Evolutionary conservation across 768 basidiomycete species (phyloP).

Genomic region (Boletus reticulatus): DNA sequence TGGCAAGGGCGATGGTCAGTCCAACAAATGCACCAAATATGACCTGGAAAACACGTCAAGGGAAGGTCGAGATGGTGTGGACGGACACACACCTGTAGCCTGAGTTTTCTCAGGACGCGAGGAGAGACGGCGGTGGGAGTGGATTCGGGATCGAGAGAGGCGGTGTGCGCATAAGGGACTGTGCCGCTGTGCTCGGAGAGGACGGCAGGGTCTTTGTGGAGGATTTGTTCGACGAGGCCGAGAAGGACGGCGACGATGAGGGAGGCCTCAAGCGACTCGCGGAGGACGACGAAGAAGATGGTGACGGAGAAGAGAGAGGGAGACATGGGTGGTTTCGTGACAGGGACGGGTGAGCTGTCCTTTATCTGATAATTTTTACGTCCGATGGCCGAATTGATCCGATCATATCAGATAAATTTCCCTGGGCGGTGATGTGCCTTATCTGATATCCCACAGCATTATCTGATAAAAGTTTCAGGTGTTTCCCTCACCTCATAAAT

Average conservation of each 20-base stretch:
- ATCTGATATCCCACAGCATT: neutral
- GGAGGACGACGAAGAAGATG: constrained; percentile 96
- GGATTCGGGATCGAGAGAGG: constrained; percentile 12
- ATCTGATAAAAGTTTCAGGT: neutral
- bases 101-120: constrained; percentile 63
- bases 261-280: constrained; percentile 89
- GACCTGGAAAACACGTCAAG: constrained; percentile 45
- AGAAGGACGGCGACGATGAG: constrained; percentile 93
- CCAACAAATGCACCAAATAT: constrained; percentile 71
- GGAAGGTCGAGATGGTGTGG: neutral
- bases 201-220: constrained; percentile 31
- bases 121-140: constrained; percentile 30
- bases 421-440: no score
- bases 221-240: constrained; percentile 83
- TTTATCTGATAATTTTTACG: neutral
- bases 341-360: no score
- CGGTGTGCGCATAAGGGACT: no score
- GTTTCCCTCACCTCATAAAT: neutral
- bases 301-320: constrained; percentile 71
- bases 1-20: constrained; percentile 69
- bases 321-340: neutral
- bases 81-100: constrained; percentile 50
- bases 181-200: neutral
- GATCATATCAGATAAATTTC: no score
- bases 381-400: no score